phyloP scores from a whole-genome alignment of 2,329 filamentous ascomycete genomes.

The Hysterium pulicare region DNA sequence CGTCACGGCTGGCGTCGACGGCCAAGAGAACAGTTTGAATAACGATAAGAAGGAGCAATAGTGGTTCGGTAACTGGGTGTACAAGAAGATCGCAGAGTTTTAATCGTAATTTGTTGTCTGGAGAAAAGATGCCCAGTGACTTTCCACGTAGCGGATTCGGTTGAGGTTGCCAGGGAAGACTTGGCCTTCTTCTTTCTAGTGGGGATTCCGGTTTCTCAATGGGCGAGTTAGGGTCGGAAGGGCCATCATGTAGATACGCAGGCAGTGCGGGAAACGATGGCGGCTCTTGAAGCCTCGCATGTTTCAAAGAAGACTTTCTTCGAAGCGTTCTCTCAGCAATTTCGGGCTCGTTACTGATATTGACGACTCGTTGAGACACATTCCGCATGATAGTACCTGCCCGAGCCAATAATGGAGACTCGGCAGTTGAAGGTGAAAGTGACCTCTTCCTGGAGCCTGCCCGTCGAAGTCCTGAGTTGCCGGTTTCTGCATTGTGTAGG shows the following conservation, averaged over 20 bases:
- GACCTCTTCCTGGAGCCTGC: conserved; percentile 44
- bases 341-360: conserved; percentile 90
- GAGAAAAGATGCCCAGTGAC: conserved; percentile 78
- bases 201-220: conserved; percentile 40
- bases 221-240: conserved; percentile 29
- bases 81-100: conserved; percentile 80
- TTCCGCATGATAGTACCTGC: conserved; percentile 54
- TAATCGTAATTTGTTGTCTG: conserved; percentile 70
- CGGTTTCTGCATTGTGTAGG: conserved; percentile 58
- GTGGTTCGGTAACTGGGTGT: conserved; percentile 79
- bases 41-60: conserved; percentile 83
- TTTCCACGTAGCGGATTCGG: conserved; percentile 82
- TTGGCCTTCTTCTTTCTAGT: conserved; percentile 16
- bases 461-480: conserved; percentile 28
- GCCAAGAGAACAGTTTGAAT: conserved; percentile 85
- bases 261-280: conserved; percentile 51
- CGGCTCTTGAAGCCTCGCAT: conserved; percentile 52
- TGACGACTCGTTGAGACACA: conserved; percentile 97
- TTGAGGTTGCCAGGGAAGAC: conserved; percentile 43
- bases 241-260: conserved; percentile 47
- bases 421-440: conserved; percentile 43
- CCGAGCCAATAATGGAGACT: conserved; percentile 47
- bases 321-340: conserved; percentile 69
- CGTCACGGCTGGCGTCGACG: conserved; percentile 72
- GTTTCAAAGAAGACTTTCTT: conserved; percentile 57